phyloP scores from a whole-genome alignment of 495 filamentous ascomycete species.

The Platismatia glauca region DNA sequence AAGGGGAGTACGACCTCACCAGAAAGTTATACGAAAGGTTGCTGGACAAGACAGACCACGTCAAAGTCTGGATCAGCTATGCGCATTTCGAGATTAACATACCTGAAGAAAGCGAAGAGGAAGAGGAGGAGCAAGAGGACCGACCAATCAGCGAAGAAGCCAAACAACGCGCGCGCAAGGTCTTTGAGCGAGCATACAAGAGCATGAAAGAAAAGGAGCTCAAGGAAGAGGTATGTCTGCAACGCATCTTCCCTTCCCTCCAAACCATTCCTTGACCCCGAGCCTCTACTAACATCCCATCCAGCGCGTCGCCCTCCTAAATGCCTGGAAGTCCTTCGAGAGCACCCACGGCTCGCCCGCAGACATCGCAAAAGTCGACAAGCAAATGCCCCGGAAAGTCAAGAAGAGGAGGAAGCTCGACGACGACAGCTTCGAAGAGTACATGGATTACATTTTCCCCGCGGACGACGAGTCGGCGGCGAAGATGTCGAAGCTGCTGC shows the following conservation, averaged over 20 bases:
- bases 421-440: slow-evolving; percentile 94
- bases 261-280: background rate
- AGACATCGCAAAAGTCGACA: slow-evolving; percentile 76
- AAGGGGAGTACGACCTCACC: slow-evolving; percentile 76
- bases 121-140: slow-evolving; percentile 53
- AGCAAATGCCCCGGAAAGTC: slow-evolving; percentile 85
- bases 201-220: slow-evolving; percentile 86
- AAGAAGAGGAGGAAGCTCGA: slow-evolving; percentile 93
- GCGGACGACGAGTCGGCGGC: slow-evolving; percentile 85
- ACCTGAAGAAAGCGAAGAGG: slow-evolving; percentile 56
- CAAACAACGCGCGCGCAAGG: slow-evolving; percentile 65
- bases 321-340: slow-evolving; percentile 88
- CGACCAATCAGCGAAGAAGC: slow-evolving; percentile 71
- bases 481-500: slow-evolving; percentile 72
- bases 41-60: slow-evolving; percentile 85
- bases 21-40: slow-evolving; percentile 84
- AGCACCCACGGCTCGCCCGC: slow-evolving; percentile 65
- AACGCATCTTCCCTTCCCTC: background rate
- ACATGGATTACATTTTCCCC: slow-evolving; percentile 94
- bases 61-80: slow-evolving; percentile 98
- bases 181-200: slow-evolving; percentile 83
- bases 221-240: slow-evolving; percentile 66
- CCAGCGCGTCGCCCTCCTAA: slow-evolving; percentile 70
- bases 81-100: slow-evolving; percentile 94
- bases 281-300: slow-evolving; percentile 27